Base-by-base conservation (phyloP, 495 filamentous ascomycete genomes). In the Neurospora hispaniola region DNA sequence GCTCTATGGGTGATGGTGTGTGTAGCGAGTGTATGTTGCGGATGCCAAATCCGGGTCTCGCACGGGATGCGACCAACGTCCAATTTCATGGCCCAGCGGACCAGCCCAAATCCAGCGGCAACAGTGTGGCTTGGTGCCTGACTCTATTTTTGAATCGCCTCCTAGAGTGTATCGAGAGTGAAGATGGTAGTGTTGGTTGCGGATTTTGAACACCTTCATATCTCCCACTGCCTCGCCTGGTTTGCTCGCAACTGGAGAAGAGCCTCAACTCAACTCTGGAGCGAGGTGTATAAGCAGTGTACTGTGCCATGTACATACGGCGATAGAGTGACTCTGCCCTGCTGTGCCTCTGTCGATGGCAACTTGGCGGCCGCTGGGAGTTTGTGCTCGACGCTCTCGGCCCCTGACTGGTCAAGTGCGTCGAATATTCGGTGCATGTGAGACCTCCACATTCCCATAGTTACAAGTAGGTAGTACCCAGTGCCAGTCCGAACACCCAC, bases 61-160 rank as follows among this genome's bases (percentile, higher is more conserved):
- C 48, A 31, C 48, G 23, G 48, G 4, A 94, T 97, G 18, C 93
- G 94, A 73, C 94, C 94, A 80, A 96, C 97, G 31, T 94, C 94
- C 80, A 97, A 97, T 2, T 97, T 93, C 0, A 94, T 97, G 59
- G 94, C 94, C 35, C 54, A 66, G 54, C 54, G 54, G 54, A 66
- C 54, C 54, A 66, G 27, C 54, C 54, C 54, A 27, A 66, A 66
- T 66, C 27, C 12, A 66, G 54, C 54, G 27, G 54, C 54, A 66
- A 38, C 54, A 66, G 54, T 66, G 54, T 66, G 54, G 54, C 54
- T 66, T 66, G 54, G 54, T 66, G 54, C 14, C 54, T 66, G 23
- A 66, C 27, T 27, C 54, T 66, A 35, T 62, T 62, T 62, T 66
- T 35, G 54, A 66, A 35, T 35, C 5, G 27, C 54, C 54, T 35